Conservation (phyloP, 2,329 filamentous ascomycete genomes). For the Cercospora sp. region DNA sequence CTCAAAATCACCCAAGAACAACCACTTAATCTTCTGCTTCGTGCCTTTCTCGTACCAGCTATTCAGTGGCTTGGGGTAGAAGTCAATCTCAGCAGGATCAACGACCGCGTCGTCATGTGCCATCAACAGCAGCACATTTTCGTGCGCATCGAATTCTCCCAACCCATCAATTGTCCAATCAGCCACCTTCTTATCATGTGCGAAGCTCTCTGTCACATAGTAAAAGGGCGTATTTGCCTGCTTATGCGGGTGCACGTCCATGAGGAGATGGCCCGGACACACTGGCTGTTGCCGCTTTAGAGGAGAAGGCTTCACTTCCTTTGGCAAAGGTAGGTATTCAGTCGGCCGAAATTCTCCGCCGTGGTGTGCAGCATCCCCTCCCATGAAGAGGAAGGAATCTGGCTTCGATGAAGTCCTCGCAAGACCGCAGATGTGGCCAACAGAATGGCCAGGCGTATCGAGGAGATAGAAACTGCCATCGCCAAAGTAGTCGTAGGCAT, state of each 20-base stretch:
- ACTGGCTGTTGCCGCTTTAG: slow-evolving; percentile 27
- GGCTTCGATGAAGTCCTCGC: slow-evolving; percentile 44
- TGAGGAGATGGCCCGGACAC: slow-evolving; percentile 48
- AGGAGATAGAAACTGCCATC: slow-evolving; percentile 60
- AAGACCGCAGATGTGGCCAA: slow-evolving; percentile 54
- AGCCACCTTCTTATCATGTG: slow-evolving; percentile 40
- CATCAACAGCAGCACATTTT: slow-evolving; percentile 36
- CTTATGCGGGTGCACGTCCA: slow-evolving; percentile 42
- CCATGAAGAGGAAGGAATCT: slow-evolving; percentile 53
- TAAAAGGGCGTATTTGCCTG: slow-evolving; percentile 41
- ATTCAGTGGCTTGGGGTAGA: slow-evolving; percentile 45
- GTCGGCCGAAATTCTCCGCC: slow-evolving; percentile 45
- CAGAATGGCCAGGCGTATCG: slow-evolving; percentile 54
- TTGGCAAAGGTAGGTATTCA: slow-evolving; percentile 44
- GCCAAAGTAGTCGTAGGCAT: slow-evolving; percentile 56
- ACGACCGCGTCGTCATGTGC: slow-evolving; percentile 38
- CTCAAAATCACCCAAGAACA: slow-evolving; percentile 54
- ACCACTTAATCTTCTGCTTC: slow-evolving; percentile 36
- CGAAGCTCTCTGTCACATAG: slow-evolving; percentile 37
- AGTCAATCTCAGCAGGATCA: slow-evolving; percentile 35
- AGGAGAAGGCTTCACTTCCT: slow-evolving; percentile 32
- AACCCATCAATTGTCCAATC: slow-evolving; percentile 38
- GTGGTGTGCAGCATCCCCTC: slow-evolving; percentile 48
- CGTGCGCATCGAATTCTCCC: slow-evolving; percentile 38
- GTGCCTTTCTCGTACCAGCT: slow-evolving; percentile 36